Evolutionary conservation across 2,329 filamentous ascomycete genomes (phyloP).

Genomic region (Alternaria viburni): DNA sequence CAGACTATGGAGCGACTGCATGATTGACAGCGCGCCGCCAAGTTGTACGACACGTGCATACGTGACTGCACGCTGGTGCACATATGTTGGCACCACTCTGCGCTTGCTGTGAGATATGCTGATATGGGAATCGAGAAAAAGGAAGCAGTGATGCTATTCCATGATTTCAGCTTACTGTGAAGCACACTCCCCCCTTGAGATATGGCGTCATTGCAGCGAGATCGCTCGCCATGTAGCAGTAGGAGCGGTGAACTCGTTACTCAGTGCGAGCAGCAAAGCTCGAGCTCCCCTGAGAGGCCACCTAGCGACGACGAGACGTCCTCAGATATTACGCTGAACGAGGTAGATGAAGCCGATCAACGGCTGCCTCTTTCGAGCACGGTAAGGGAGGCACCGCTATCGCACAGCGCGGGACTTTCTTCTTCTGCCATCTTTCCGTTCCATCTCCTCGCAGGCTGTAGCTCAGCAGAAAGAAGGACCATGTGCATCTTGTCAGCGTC

Average conservation of each 20-base stretch:
- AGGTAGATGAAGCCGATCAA: constrained; percentile 8
- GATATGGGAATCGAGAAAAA: constrained; percentile 5
- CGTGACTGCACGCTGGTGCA: neutral
- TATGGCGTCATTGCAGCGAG: constrained; percentile 20
- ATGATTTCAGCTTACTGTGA: neutral
- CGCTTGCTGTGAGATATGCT: neutral
- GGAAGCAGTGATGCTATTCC: neutral
- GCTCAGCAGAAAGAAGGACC: constrained; percentile 23
- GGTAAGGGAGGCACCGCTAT: neutral
- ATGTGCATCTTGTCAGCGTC: constrained; percentile 42
- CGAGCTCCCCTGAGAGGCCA: constrained; percentile 13
- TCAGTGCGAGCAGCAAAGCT: constrained; percentile 24
- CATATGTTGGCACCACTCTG: neutral
- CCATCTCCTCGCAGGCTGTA: constrained; percentile 40
- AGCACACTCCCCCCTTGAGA: neutral
- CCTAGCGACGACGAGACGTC: constrained; percentile 20
- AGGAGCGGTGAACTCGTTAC: constrained; percentile 24
- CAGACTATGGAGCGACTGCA: constrained; percentile 1
- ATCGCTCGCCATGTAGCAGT: constrained; percentile 26
- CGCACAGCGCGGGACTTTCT: neutral
- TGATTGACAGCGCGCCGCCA: constrained; percentile 6
- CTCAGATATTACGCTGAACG: constrained; percentile 21
- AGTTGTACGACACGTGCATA: constrained; percentile 2
- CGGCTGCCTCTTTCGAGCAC: constrained; percentile 1
- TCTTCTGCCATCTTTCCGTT: constrained; percentile 21